A percentile compares a stretch with the other conserved stretches of the same genome.
These are phyloP conservation scores for Moesziomyces antarcticus DNA, from an alignment of 1,284 basidiomycete species.

Conservation along the genomic window DNA sequence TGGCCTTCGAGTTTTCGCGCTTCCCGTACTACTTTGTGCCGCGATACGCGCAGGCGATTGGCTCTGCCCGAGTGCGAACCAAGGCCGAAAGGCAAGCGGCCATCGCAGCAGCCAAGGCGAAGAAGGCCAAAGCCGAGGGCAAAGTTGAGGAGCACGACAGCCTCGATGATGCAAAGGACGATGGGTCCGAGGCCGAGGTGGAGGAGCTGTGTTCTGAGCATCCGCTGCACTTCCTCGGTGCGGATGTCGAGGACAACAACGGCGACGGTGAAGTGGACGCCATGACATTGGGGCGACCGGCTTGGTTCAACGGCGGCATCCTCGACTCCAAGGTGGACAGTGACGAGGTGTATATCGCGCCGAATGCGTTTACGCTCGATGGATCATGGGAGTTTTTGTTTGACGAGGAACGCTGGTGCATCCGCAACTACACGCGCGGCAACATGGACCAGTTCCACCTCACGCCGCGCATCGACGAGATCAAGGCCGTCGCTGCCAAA, in stretches of 20 bases:
- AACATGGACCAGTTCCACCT: slow-evolving; percentile 26
- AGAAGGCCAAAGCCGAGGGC: slow-evolving; percentile 20
- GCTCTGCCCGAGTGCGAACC: slow-evolving; percentile 15
- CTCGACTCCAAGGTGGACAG: slow-evolving; percentile 27
- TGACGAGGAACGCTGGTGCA: slow-evolving; percentile 43
- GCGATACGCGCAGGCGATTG: slow-evolving; percentile 43
- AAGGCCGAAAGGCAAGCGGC: slow-evolving; percentile 7
- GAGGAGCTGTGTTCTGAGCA: slow-evolving; percentile 45
- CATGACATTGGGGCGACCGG: slow-evolving; percentile 25
- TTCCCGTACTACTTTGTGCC: slow-evolving; percentile 53
- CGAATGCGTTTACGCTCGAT: slow-evolving; percentile 34
- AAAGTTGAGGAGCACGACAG: slow-evolving; percentile 1
- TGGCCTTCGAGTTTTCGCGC: slow-evolving; percentile 42
- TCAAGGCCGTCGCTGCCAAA: slow-evolving; percentile 23
- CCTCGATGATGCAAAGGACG: background rate
- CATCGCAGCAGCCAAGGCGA: slow-evolving; percentile 8
- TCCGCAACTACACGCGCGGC: slow-evolving; percentile 43
- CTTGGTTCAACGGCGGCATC: slow-evolving; percentile 50
- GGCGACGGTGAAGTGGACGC: slow-evolving; percentile 17
- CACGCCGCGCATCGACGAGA: slow-evolving; percentile 22
- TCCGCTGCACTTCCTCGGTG: slow-evolving; percentile 44
- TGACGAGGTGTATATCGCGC: slow-evolving; percentile 35
- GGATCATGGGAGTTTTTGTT: slow-evolving; percentile 44
- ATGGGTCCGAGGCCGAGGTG: background rate
- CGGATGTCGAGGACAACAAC: slow-evolving; percentile 26